These are phyloP conservation scores for Jatropha podagrica DNA, from an alignment of 441 rosid genomes.

Conservation along the genomic window DNA sequence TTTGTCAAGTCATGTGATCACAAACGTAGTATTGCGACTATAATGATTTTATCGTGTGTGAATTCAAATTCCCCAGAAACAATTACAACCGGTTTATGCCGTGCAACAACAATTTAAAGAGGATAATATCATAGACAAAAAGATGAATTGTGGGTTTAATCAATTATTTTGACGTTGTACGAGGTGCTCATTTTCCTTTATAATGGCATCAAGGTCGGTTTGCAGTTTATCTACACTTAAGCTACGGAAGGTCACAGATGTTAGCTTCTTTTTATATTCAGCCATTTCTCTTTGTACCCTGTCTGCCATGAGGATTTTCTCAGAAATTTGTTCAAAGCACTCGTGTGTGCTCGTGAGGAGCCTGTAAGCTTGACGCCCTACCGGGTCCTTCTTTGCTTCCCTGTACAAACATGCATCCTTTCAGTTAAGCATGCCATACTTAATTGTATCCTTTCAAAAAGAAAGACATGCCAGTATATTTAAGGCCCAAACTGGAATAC, in stretches of 20 bases:
- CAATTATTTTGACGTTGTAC: constrained; percentile 22
- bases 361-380: constrained; percentile 64
- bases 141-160: neutral
- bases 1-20: neutral
- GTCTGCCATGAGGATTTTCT: constrained; percentile 60
- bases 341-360: constrained; percentile 73
- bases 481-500: neutral
- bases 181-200: constrained; percentile 56
- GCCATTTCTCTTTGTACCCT: constrained; percentile 64
- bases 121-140: neutral
- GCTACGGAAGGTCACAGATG: constrained; percentile 49
- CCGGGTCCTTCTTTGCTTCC: constrained; percentile 73
- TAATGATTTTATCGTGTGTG: neutral
- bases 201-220: constrained; percentile 59
- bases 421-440: constrained; percentile 19
- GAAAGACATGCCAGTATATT: neutral
- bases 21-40: neutral
- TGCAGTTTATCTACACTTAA: constrained; percentile 51
- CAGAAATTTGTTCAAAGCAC: constrained; percentile 66
- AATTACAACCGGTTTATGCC: neutral
- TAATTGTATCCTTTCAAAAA: neutral
- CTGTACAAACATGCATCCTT: constrained; percentile 33
- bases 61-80: neutral
- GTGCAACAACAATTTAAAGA: constrained; percentile 11
- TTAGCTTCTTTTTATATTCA: constrained; percentile 74